Conservation (phyloP, 1,284 basidiomycete genomes). For the Prillingera fragicola region DNA sequence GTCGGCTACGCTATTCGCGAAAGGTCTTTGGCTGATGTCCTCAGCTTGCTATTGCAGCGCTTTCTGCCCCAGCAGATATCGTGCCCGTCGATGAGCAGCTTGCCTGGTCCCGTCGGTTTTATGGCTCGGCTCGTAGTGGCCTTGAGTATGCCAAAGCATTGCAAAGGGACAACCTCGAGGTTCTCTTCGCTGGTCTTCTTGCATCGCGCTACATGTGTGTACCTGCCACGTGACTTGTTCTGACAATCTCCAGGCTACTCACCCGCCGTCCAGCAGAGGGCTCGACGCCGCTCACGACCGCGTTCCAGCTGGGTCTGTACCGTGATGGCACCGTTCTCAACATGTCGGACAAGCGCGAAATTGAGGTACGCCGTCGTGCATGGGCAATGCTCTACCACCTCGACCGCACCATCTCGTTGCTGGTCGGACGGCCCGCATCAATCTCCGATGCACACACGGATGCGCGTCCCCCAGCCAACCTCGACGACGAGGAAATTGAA, state of each 20-base stretch:
- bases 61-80: constrained; percentile 46
- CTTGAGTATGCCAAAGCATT: constrained; percentile 49
- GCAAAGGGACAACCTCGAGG: constrained; percentile 49
- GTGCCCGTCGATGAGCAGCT: constrained; percentile 43
- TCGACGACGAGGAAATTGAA: constrained; percentile 49
- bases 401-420: constrained; percentile 47
- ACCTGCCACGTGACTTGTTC: not conserved
- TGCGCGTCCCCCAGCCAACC: constrained; percentile 47
- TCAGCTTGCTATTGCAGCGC: constrained; percentile 48
- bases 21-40: constrained; percentile 1
- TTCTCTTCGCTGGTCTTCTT: constrained; percentile 47
- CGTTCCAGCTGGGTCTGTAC: constrained; percentile 49
- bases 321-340: constrained; percentile 49
- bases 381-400: constrained; percentile 49
- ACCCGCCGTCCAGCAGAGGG: constrained; percentile 49
- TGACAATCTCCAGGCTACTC: constrained; percentile 37
- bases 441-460: constrained; percentile 50
- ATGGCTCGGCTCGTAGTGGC: constrained; percentile 46
- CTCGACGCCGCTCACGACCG: constrained; percentile 48
- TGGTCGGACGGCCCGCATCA: constrained; percentile 48
- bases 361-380: constrained; percentile 48
- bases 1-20: constrained; percentile 8
- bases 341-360: constrained; percentile 45
- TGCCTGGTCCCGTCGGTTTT: constrained; percentile 47
- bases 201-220: constrained; percentile 49